Percentiles rank a stretch among this genome's conserved stretches.
Evolutionary conservation across 169 alveolate species (phyloP).

Genomic region (Perkinsus olseni): DNA sequence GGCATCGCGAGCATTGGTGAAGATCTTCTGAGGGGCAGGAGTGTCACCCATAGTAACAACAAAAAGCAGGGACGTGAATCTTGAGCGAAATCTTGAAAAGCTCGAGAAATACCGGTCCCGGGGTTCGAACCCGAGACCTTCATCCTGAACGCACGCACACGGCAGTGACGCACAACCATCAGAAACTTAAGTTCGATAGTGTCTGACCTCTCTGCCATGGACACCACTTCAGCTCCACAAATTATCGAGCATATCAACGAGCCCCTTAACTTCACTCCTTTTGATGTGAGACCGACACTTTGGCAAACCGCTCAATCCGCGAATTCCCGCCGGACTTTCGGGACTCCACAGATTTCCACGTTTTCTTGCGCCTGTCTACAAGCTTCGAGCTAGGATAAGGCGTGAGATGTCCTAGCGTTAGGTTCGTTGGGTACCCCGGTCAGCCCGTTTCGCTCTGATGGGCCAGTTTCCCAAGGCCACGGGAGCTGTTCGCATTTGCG

Average conservation of each 20-base stretch:
- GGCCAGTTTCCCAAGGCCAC: conserved; percentile 67
- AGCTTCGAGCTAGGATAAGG: no score
- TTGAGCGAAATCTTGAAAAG: neutral
- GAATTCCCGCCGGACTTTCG: no score
- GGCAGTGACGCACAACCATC: no score
- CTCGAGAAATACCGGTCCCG: neutral
- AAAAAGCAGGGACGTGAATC: neutral
- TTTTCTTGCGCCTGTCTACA: no score
- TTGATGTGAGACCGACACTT: conserved; percentile 41
- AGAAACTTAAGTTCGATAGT: no score
- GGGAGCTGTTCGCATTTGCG: conserved; percentile 58
- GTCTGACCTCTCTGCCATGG: no score
- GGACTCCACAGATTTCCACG: no score
- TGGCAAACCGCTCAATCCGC: no score
- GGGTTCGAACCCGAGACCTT: neutral
- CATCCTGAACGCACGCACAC: no score
- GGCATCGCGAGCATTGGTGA: neutral
- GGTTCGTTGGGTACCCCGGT: conserved; percentile 62
- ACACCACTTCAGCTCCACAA: conserved; percentile 72
- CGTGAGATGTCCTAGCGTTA: neutral
- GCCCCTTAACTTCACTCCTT: conserved; percentile 61
- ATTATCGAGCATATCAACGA: conserved; percentile 61
- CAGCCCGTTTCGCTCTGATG: conserved; percentile 53
- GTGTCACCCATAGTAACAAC: neutral
- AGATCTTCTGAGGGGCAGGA: neutral